Base-by-base conservation (phyloP, 225 moss, liverwort and hornwort species). In the Bryoerythrophyllum caledonicum region DNA sequence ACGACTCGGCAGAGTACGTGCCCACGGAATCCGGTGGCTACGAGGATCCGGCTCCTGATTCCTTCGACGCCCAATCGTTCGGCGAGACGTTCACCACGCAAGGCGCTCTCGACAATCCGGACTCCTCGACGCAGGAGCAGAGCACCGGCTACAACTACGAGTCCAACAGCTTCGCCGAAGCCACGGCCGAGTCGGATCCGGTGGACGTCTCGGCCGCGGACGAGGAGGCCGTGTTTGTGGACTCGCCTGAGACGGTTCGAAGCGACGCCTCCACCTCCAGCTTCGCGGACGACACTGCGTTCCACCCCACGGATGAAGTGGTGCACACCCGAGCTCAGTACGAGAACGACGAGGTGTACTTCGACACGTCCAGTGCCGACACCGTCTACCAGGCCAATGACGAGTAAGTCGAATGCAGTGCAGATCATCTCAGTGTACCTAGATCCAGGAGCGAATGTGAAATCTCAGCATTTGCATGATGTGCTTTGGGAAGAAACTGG, bases 331-430 rank as follows among this genome's bases (percentile, higher is more conserved):
- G 34, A 19, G 8, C 59, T 2, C 23, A 53, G 37, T 61, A 72
- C 60, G 48, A 21, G 23, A 74, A 77, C 44, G 80, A 74, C 63
- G 74, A 84, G 66, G 77, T 70, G 20, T 80, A 34, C 69, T 80
- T 77, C 65, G 80, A 84, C 73, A 80, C 84, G 0, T 80, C 84
- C 38, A 24, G 11, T 28, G 84, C 84, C 0, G 59, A 64, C 56
- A 74, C 63, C 21, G 9, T 80, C 60, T 80, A 84, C 74, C 74
- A 13, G 27, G 80, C 77, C 9, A n/a, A 35, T 2, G 80, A 74
- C 15, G 63, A 34, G 74, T 78, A 72, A 57, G 60, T 35, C 6
- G 43, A 41, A 10, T 38, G 38, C 20, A n/a, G n/a, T n/a, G 63
- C 4, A 37, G n/a, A 62, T 20, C 16, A 1, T 20, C 63, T 4